Evolutionary conservation across 2,329 filamentous ascomycete species (phyloP).

Genomic region (Hysterium pulicare): DNA sequence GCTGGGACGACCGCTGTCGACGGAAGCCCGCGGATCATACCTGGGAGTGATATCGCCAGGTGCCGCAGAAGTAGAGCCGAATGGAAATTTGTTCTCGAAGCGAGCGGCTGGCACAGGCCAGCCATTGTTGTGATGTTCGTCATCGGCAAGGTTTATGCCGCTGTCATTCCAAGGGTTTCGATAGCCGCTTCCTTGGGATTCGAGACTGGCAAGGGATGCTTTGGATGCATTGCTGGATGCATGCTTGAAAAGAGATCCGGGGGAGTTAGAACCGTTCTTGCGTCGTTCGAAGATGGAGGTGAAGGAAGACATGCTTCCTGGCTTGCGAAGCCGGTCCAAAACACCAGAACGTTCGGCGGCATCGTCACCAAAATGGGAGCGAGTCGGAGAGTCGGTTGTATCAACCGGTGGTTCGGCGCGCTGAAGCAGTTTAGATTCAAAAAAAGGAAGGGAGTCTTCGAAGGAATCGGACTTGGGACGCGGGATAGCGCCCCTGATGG

Average conservation of each 20-base stretch:
- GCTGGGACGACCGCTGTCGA: conserved; percentile 86
- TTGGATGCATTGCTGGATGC: conserved; percentile 88
- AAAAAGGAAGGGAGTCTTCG: conserved; percentile 93
- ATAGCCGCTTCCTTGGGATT: conserved; percentile 91
- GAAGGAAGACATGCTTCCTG: conserved; percentile 89
- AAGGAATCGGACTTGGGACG: conserved; percentile 99
- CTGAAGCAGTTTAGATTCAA: conserved; percentile 93
- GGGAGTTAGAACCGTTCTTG: conserved; percentile 84
- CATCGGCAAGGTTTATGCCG: conserved; percentile 88
- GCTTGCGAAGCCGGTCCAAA: conserved; percentile 90
- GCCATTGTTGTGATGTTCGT: conserved; percentile 57
- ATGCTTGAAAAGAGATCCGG: conserved; percentile 78
- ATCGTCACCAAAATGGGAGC: conserved; percentile 76
- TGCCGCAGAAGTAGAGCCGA: conserved; percentile 49
- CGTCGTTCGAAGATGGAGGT: conserved; percentile 93
- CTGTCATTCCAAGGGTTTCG: conserved; percentile 98
- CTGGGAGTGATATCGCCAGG: conserved; percentile 80
- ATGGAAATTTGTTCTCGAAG: conserved; percentile 61
- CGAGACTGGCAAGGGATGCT: conserved; percentile 91
- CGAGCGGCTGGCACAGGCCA: conserved; percentile 39
- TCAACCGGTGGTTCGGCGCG: conserved; percentile 75
- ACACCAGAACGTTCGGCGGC: conserved; percentile 72
- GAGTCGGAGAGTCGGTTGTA: conserved; percentile 83
- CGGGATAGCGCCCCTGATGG: conserved; percentile 90
- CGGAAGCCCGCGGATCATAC: conserved; percentile 78